phyloP scores from a whole-genome alignment of 31 red algal species.

The Endocladia muricata region DNA sequence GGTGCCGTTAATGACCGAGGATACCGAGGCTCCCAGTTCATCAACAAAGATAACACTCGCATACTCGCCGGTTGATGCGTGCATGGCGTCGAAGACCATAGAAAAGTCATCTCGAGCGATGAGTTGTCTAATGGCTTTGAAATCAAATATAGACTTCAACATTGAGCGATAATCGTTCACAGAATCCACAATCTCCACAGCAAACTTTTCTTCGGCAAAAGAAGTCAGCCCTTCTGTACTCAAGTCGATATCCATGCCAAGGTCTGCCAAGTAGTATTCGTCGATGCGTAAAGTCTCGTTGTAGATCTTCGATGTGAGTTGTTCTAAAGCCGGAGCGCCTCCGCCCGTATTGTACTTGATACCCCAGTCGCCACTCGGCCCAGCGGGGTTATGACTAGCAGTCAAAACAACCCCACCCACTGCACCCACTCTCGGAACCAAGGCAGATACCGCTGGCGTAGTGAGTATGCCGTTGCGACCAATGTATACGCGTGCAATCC shows the following conservation, averaged over 20 bases:
- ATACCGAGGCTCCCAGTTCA: slow-evolving; percentile 33
- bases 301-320: slow-evolving; percentile 59
- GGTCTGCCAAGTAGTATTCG: slow-evolving; percentile 60
- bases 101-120: slow-evolving; percentile 40
- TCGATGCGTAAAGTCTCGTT: slow-evolving; percentile 52
- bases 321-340: slow-evolving; percentile 73
- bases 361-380: slow-evolving; percentile 63
- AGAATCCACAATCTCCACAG: slow-evolving; percentile 56
- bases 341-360: slow-evolving; percentile 75
- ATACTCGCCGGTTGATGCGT: slow-evolving; percentile 67
- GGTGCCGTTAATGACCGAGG: slow-evolving; percentile 23
- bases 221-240: slow-evolving; percentile 36
- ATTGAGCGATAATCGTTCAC: slow-evolving; percentile 39
- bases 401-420: slow-evolving; percentile 85
- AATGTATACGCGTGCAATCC: slow-evolving; percentile 37
- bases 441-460: slow-evolving; percentile 76
- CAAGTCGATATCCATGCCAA: slow-evolving; percentile 50
- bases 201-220: slow-evolving; percentile 54
- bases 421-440: slow-evolving; percentile 33
- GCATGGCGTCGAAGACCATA: slow-evolving; percentile 73
- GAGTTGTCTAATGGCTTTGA: slow-evolving; percentile 22
- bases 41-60: slow-evolving; percentile 58
- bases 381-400: slow-evolving; percentile 86
- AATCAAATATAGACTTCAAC: slow-evolving; percentile 48
- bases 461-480: slow-evolving; percentile 69